Conservation (phyloP, 306 rosid genomes). For the Comarum palustre region DNA sequence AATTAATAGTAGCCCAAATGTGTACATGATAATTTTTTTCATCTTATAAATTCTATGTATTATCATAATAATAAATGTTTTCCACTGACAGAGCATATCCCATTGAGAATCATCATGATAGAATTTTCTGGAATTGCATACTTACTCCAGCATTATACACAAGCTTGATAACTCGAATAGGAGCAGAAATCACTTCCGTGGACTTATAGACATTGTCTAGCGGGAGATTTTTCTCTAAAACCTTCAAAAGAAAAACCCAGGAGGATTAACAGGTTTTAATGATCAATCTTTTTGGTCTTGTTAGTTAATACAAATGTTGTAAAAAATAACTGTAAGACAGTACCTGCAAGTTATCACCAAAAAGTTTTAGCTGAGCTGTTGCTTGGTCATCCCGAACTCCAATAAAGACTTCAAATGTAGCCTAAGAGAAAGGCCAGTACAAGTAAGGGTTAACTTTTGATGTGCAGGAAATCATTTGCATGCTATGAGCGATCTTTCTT, state of each 20-base stretch:
- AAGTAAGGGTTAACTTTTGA: not conserved
- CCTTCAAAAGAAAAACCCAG: constrained; percentile 37
- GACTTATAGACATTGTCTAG: constrained; percentile 81
- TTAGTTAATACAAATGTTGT: constrained; percentile 4
- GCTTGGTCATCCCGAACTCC: constrained; percentile 88
- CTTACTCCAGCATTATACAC: constrained; percentile 92
- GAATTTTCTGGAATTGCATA: constrained; percentile 8
- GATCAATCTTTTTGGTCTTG: not conserved
- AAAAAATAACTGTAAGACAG: constrained; percentile 19
- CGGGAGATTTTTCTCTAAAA: constrained; percentile 92
- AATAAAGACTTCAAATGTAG: constrained; percentile 88
- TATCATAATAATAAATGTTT: not conserved
- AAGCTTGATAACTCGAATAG: constrained; percentile 88
- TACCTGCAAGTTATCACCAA: constrained; percentile 91
- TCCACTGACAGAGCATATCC: not conserved
- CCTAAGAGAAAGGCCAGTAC: constrained; percentile 41
- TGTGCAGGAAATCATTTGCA: not conserved
- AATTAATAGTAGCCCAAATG: not conserved
- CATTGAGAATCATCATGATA: constrained; percentile 4
- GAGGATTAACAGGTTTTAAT: not conserved
- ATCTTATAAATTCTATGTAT: not conserved
- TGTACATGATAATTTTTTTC: not conserved
- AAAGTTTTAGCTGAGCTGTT: constrained; percentile 79
- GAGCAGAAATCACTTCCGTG: constrained; percentile 75
- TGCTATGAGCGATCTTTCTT: not conserved